Conservation (phyloP, 2,329 filamentous ascomycete genomes). For the Chaetomium globosum region DNA sequence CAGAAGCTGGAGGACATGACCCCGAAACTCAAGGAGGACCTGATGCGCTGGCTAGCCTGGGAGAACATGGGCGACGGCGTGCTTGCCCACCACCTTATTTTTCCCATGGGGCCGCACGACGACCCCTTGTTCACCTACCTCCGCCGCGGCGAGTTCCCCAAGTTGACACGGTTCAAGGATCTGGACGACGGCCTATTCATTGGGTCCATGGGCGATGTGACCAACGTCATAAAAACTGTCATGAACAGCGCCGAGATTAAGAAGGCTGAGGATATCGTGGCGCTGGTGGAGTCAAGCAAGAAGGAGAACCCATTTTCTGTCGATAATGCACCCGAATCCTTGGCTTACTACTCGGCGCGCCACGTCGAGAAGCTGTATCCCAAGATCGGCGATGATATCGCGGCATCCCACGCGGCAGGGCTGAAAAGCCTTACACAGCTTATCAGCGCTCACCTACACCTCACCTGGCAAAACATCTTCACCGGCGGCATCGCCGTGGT, state of each 20-base stretch:
- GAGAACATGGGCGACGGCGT: slow-evolving; percentile 85
- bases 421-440: slow-evolving; percentile 69
- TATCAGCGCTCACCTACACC: slow-evolving; percentile 83
- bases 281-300: slow-evolving; percentile 46
- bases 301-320: slow-evolving; percentile 60
- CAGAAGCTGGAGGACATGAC: slow-evolving; percentile 62
- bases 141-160: slow-evolving; percentile 73
- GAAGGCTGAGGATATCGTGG: slow-evolving; percentile 63
- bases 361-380: slow-evolving; percentile 68
- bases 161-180: slow-evolving; percentile 72
- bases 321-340: slow-evolving; percentile 64
- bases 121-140: slow-evolving; percentile 73
- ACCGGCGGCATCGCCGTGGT: slow-evolving; percentile 75
- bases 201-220: slow-evolving; percentile 66
- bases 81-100: slow-evolving; percentile 73
- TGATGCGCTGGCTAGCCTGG: slow-evolving; percentile 91
- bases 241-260: slow-evolving; percentile 59
- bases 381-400: slow-evolving; percentile 65
- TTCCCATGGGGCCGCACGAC: slow-evolving; percentile 79
- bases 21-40: slow-evolving; percentile 64
- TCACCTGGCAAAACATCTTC: slow-evolving; percentile 80
- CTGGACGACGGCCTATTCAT: slow-evolving; percentile 73
- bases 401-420: slow-evolving; percentile 60
- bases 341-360: slow-evolving; percentile 76
- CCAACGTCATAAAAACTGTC: slow-evolving; percentile 62